Percentiles rank a stretch among this genome's conserved stretches.
Evolutionary conservation across 805 yeast genomes (phyloP).

Genomic region (Metschnikowia dekortorum): DNA sequence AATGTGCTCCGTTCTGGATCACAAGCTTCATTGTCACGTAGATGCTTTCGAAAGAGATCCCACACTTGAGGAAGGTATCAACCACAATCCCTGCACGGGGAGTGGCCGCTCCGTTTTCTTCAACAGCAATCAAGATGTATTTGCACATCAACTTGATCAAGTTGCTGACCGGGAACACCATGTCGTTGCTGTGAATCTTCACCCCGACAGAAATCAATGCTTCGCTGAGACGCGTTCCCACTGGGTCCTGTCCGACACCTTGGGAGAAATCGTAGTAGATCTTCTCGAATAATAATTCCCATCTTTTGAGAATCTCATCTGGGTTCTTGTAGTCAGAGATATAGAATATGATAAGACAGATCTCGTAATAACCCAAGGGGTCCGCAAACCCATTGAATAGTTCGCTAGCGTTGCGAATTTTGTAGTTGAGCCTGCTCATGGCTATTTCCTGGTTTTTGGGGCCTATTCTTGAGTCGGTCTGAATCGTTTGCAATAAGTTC

Average conservation of each 20-base stretch:
- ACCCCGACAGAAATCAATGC: constrained; percentile 53
- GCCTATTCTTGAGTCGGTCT: constrained; percentile 47
- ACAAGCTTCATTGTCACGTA: constrained; percentile 61
- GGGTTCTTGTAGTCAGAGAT: constrained; percentile 80
- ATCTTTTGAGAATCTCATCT: constrained; percentile 76
- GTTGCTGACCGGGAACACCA: constrained; percentile 74
- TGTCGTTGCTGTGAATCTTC: constrained; percentile 62
- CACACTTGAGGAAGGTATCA: constrained; percentile 60
- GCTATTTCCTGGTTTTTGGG: constrained; percentile 49
- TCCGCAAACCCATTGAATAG: constrained; percentile 83
- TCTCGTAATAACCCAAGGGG: constrained; percentile 81
- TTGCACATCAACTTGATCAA: constrained; percentile 62
- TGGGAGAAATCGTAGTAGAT: constrained; percentile 30
- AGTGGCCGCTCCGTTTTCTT: constrained; percentile 22
- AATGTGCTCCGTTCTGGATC: constrained; percentile 55
- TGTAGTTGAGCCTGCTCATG: constrained; percentile 51
- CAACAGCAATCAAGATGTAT: constrained; percentile 39
- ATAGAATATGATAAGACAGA: constrained; percentile 73
- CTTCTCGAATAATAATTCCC: constrained; percentile 69
- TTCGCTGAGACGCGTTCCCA: constrained; percentile 34
- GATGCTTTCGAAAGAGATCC: constrained; percentile 59
- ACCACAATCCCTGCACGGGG: constrained; percentile 53
- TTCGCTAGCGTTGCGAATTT: constrained; percentile 68
- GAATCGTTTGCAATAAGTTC: constrained; percentile 51
- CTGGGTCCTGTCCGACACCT: constrained; percentile 25